A percentile compares a stretch with the other conserved stretches of the same genome.
phyloP scores from a whole-genome alignment of 1,284 basidiomycete species.

The Puccinia coronata region DNA sequence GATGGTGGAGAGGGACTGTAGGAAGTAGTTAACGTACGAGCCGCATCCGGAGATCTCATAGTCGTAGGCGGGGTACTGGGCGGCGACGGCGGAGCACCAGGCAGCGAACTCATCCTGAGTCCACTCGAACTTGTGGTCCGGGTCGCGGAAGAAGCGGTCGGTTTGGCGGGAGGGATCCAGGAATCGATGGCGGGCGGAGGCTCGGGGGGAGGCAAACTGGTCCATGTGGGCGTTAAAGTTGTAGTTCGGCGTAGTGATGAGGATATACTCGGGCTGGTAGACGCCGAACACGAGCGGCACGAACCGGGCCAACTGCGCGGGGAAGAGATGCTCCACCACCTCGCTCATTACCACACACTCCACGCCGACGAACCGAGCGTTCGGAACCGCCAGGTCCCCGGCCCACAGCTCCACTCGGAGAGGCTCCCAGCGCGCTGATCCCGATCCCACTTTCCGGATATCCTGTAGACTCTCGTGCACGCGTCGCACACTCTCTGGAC shows the following conservation, averaged over 20 bases:
- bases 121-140: conserved; percentile 48
- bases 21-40: conserved; percentile 39
- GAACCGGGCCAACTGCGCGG: background rate
- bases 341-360: conserved; percentile 47
- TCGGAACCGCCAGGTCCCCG: conserved; percentile 10
- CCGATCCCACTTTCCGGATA: no score
- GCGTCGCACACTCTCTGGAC: background rate
- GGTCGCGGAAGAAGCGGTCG: conserved; percentile 30
- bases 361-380: conserved; percentile 15
- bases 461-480: background rate
- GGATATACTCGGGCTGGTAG: conserved; percentile 25
- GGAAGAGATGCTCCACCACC: conserved; percentile 46
- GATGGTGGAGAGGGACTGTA: background rate
- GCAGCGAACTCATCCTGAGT: conserved; percentile 19
- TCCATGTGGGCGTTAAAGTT: conserved; percentile 44
- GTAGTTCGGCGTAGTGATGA: conserved; percentile 47
- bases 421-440: conserved; percentile 34
- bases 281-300: conserved; percentile 18
- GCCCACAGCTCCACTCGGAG: conserved; percentile 39
- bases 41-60: conserved; percentile 41
- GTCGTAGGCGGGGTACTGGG: conserved; percentile 31
- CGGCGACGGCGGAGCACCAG: conserved; percentile 14
- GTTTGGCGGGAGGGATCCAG: conserved; percentile 41
- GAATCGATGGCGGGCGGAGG: conserved; percentile 6
- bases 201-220: background rate